Evolutionary conservation across 805 yeast genomes (phyloP), one percentile per base, ranked within the genome.

Genomic region (Lipomyces mesembrius): DNA sequence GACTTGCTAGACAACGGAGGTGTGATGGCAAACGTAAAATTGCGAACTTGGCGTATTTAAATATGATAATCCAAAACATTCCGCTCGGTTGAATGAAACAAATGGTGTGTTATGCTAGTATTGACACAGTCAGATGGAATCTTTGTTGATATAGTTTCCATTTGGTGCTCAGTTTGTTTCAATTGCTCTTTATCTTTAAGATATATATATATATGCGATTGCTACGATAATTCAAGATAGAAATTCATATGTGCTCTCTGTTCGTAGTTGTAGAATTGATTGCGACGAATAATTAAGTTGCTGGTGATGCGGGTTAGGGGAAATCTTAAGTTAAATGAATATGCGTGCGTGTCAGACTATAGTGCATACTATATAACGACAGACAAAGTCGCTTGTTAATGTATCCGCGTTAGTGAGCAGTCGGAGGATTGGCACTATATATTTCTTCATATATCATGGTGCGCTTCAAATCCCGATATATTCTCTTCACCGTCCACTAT

Each of bases 381-480:
- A 27, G 29, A 27, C 29, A 27, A 27, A 27, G 29, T 27, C 29
- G 29, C 29, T 27, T 4, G 29, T 27, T 27, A 27, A 0, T 27
- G 4, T 27, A 27, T 27, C 29, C 29, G 29, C 6, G 32, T 29
- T 29, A 29, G 32, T 29, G 32, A 29, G 32, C 32, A 29, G 32
- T 5, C 32, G 32, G 22, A 43, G 49, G 49, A n/a, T 43, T n/a
- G 14, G 22, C 22, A 2, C 20, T 1, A 8, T 1, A 8, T 5
- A 43, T 8, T 7, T 43, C 22, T 17, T n/a, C 22, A 43, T 43
- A 43, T 17, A n/a, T 17, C 49, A 93, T 93, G 98, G 98, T 93
- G 17, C 85, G 98, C 74, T 81, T 93, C 35, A 93, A 93, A 77
- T 87, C 92, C 20, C 80, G 98, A 72, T 93, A 94, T 74, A 82